Conservation (phyloP, 345 rosid species). For the Noccaea caerulescens region DNA sequence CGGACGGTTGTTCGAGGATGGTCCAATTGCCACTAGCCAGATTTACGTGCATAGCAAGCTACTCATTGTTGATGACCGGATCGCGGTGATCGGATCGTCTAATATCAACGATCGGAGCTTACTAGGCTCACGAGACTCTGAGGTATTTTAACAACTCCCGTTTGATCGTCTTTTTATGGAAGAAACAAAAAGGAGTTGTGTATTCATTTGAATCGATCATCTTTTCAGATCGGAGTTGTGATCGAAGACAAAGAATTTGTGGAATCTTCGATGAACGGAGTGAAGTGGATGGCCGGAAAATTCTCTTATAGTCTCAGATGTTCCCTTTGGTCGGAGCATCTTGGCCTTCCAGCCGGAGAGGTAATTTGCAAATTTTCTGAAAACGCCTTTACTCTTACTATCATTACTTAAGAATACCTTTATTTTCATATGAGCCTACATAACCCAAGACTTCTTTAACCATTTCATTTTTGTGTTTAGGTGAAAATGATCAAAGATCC, state of each 20-base stretch:
- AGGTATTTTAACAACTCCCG: constrained; percentile 52
- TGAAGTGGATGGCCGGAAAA: constrained; percentile 87
- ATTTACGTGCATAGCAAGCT: constrained; percentile 95
- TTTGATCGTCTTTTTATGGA: neutral
- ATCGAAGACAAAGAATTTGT: constrained; percentile 85
- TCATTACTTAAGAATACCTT: neutral
- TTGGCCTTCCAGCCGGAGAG: constrained; percentile 72
- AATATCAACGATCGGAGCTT: constrained; percentile 89
- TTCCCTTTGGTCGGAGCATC: constrained; percentile 89
- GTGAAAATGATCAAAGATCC: constrained; percentile 69
- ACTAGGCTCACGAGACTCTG: constrained; percentile 95
- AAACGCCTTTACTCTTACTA: neutral
- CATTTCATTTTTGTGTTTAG: constrained; percentile 44
- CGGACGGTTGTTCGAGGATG: constrained; percentile 65
- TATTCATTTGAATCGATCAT: constrained; percentile 9
- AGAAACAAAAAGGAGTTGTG: neutral
- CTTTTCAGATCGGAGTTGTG: constrained; percentile 75
- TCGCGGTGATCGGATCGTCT: constrained; percentile 77
- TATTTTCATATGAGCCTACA: neutral
- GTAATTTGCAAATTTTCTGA: constrained; percentile 35
- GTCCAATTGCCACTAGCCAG: constrained; percentile 91
- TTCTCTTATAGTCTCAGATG: constrained; percentile 73
- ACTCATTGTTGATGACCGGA: constrained; percentile 78
- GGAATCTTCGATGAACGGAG: constrained; percentile 73
- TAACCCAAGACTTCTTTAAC: constrained; percentile 1